Base-by-base conservation (phyloP, 495 filamentous ascomycete genomes). In the Aspergillus homomorphus region DNA sequence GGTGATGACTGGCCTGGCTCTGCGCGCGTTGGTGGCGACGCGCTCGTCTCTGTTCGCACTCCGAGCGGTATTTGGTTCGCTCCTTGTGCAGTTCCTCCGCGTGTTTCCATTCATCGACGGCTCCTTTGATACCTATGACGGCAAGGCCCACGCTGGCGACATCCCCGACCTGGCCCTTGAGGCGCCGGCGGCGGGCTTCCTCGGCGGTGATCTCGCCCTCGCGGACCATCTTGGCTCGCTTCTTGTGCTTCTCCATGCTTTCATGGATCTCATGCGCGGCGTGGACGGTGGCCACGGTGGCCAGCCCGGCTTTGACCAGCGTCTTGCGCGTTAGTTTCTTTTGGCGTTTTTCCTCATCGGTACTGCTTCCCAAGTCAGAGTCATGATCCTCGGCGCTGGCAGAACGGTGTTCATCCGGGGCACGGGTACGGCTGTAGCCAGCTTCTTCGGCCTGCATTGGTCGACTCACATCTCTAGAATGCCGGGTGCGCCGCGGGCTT, bases 231-330 rank as follows among this genome's bases (percentile, higher is more conserved):
- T 88, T 82, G 61, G 84, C 79, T 59, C 90, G 80, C 59, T 85
- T 75, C 52, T 91, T 82, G 42, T 88, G 84, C 63, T 87, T 87
- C 70, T 89, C 87, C 76, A 92, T 81, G 65, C 83, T 88, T 61
- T 82, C 79, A 73, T 92, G 89, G 55, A 96, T 80, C 56, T 80
- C 85, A 69, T 95, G 87, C 8, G 87, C 90, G 48, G 91, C 90
- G 73, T 95, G 91, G 60, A 96, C 91, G 41, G 92, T 94, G 55
- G 92, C 92, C 58, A 95, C 87, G 53, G 87, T 87, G 30, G 92
- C 92, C 62, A 96, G 73, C 44, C 91, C 90, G 48, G 89, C 85
- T 49, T 91, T 92, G 59, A 96, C 64, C 66, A 92, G 71, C 80
- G 92, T 87, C 72, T 95, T 93, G 72, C 87, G 85, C 78, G 84